These are phyloP conservation scores for Chaetomiaceae sp. DNA, from an alignment of 2,329 filamentous ascomycete species.

Conservation along the genomic window DNA sequence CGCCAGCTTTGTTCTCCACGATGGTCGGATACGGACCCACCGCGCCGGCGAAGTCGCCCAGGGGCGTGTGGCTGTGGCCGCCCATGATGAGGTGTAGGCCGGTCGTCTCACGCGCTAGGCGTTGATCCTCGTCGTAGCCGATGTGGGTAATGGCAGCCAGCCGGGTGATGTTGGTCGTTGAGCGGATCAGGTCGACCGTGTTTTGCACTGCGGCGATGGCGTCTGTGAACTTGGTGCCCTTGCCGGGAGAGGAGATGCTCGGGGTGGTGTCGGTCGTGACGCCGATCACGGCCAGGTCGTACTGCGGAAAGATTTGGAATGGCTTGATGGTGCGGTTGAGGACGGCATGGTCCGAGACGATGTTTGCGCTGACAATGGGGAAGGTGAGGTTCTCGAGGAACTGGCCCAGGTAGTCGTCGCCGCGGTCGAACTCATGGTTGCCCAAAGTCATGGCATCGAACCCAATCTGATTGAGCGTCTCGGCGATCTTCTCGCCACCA, in stretches of 20 bases:
- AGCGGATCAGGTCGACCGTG: slow-evolving; percentile 56
- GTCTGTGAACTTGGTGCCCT: slow-evolving; percentile 54
- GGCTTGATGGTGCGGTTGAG: slow-evolving; percentile 61
- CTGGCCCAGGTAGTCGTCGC: slow-evolving; percentile 56
- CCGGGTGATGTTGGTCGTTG: slow-evolving; percentile 57
- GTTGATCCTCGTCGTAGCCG: slow-evolving; percentile 59
- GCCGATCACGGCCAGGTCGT: slow-evolving; percentile 58
- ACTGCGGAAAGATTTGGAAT: slow-evolving; percentile 59
- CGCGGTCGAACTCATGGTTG: slow-evolving; percentile 63
- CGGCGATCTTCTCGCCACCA: slow-evolving; percentile 62
- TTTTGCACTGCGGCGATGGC: slow-evolving; percentile 54
- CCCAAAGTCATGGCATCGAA: slow-evolving; percentile 65
- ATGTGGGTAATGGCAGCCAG: slow-evolving; percentile 65
- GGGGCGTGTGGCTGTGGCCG: slow-evolving; percentile 55
- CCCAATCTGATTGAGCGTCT: slow-evolving; percentile 59
- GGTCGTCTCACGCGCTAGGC: slow-evolving; percentile 53
- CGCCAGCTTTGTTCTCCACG: slow-evolving; percentile 53
- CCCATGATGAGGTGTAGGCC: slow-evolving; percentile 66
- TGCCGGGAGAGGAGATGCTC: slow-evolving; percentile 53
- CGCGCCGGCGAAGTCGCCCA: slow-evolving; percentile 55
- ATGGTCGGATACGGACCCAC: slow-evolving; percentile 61
- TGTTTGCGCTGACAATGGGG: slow-evolving; percentile 59
- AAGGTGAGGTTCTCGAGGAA: slow-evolving; percentile 62
- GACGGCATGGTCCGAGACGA: slow-evolving; percentile 53
- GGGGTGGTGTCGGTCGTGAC: slow-evolving; percentile 58